Evolutionary conservation across 768 basidiomycete species (phyloP).

Genomic region (Russula sp.): DNA sequence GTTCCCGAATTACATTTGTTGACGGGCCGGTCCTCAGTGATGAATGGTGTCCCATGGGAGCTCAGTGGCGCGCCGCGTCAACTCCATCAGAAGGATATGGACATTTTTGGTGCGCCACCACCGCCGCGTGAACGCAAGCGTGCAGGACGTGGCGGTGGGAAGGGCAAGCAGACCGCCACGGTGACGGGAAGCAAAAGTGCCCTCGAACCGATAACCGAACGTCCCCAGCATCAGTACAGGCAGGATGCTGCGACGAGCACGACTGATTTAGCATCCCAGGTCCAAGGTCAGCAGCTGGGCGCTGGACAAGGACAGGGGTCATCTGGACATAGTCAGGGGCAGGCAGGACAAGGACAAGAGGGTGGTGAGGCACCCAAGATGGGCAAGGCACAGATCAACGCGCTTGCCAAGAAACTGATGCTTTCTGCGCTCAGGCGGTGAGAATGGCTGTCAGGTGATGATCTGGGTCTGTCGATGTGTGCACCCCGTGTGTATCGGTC

Average conservation of each 20-base stretch:
- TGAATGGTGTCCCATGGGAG: constrained; percentile 74
- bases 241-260: constrained; percentile 68
- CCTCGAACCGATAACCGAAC: constrained; percentile 72
- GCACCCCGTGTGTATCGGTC: too few species aligned
- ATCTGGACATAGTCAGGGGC: background rate
- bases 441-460: background rate
- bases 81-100: constrained; percentile 50
- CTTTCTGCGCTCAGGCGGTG: constrained; percentile 69
- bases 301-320: constrained; percentile 2
- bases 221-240: constrained; percentile 45
- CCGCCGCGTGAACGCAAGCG: constrained; percentile 54
- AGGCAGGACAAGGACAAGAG: constrained; percentile 23
- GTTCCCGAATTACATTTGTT: constrained; percentile 6
- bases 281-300: background rate
- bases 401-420: constrained; percentile 73
- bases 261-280: constrained; percentile 44
- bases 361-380: constrained; percentile 62
- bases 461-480: background rate
- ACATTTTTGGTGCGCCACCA: constrained; percentile 50
- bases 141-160: constrained; percentile 17
- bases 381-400: constrained; percentile 84
- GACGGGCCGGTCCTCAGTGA: constrained; percentile 36
- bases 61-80: constrained; percentile 61
- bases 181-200: constrained; percentile 51
- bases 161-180: constrained; percentile 9